phyloP scores from a whole-genome alignment of 768 basidiomycete species.

The Exsudoporus frostii region DNA sequence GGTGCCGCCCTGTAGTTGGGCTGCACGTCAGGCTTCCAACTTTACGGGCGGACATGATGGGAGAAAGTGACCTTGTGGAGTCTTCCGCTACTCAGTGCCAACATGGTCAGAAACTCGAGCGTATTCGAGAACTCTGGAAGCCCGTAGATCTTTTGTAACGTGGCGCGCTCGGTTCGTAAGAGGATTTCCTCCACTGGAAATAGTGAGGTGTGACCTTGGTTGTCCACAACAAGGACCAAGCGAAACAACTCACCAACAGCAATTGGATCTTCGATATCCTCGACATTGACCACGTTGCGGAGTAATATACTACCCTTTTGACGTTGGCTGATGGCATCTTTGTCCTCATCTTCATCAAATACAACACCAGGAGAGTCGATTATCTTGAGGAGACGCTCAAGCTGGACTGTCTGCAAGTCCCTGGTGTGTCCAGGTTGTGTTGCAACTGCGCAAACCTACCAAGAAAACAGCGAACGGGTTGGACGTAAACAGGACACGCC shows the following conservation, averaged over 20 bases:
- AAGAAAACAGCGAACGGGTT: not conserved
- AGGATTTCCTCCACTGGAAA: constrained; percentile 82
- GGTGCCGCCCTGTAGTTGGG: constrained; percentile 67
- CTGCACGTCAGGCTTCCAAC: not conserved
- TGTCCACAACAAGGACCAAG: not conserved
- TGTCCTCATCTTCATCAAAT: constrained; percentile 74
- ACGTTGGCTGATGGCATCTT: constrained; percentile 45
- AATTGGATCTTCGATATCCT: constrained; percentile 88
- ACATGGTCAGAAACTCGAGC: constrained; percentile 85
- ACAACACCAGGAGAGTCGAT: constrained; percentile 98
- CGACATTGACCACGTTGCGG: constrained; percentile 86
- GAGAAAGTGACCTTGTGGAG: constrained; percentile 63
- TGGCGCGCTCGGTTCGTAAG: constrained; percentile 60
- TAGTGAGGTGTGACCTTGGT: not conserved
- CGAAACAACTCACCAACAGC: constrained; percentile 62
- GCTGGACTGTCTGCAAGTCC: constrained; percentile 83
- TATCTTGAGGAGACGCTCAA: constrained; percentile 90
- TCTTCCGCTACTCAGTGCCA: constrained; percentile 79
- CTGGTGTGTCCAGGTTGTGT: constrained; percentile 94
- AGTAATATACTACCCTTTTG: constrained; percentile 61
- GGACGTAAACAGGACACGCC: not conserved
- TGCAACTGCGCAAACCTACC: constrained; percentile 86
- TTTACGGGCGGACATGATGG: not conserved
- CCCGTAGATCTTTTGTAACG: constrained; percentile 82
- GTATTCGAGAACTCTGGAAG: constrained; percentile 72